A percentile compares a stretch with the other conserved stretches of the same genome.
These are phyloP conservation scores for Marsdenia floribunda DNA, from an alignment of 257 asterid genomes.

Conservation along the genomic window DNA sequence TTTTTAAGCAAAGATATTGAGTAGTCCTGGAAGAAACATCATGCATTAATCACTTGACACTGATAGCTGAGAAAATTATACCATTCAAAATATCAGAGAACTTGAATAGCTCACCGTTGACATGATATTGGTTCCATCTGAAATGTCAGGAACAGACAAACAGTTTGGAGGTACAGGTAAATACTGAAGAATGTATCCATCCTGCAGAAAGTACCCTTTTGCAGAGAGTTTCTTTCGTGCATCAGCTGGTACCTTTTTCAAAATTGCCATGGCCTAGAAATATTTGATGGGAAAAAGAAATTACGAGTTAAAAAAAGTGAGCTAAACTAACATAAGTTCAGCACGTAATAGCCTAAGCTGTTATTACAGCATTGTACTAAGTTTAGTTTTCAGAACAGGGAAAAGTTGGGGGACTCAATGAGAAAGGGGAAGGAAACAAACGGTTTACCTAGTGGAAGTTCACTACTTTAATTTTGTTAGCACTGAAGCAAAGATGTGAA, in stretches of 20 bases:
- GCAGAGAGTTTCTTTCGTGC: slow-evolving; percentile 60
- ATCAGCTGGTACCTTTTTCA: slow-evolving; percentile 58
- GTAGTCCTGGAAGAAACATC: slow-evolving; percentile 62
- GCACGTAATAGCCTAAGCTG: background rate
- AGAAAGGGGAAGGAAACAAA: too few species aligned
- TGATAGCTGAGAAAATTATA: slow-evolving; percentile 5
- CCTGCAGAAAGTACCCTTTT: slow-evolving; percentile 77
- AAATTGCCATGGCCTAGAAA: slow-evolving; percentile 56
- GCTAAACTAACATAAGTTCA: background rate
- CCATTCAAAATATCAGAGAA: slow-evolving; percentile 8
- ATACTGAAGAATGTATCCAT: slow-evolving; percentile 71
- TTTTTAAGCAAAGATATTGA: slow-evolving; percentile 77
- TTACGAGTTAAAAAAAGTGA: background rate
- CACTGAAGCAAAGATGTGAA: too few species aligned
- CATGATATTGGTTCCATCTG: slow-evolving; percentile 91
- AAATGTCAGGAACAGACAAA: slow-evolving; percentile 87
- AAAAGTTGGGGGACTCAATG: too few species aligned
- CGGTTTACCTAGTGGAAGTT: too few species aligned
- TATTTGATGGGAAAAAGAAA: background rate
- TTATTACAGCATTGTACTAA: background rate
- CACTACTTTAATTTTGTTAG: too few species aligned
- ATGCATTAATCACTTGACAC: slow-evolving; percentile 24
- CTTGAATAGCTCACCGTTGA: slow-evolving; percentile 55
- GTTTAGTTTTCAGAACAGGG: too few species aligned
- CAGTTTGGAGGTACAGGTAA: slow-evolving; percentile 98